A percentile compares a stretch with the other conserved stretches of the same genome.
Conservation (phyloP, 2,329 filamentous ascomycete genomes). For the Exophiala mesophila region DNA sequence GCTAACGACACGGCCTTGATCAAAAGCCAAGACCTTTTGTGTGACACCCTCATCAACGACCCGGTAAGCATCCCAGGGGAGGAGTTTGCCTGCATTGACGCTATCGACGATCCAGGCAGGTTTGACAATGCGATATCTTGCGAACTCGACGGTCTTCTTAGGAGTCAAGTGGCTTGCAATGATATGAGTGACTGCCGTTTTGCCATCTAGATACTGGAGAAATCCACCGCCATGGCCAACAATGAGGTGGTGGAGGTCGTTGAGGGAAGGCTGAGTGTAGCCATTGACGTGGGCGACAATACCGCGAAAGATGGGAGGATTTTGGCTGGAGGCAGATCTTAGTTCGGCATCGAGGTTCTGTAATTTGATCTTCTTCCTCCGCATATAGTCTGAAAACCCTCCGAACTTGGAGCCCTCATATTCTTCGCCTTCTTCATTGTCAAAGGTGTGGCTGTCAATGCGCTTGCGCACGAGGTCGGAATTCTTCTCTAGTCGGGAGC, state of each 20-base stretch:
- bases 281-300: constrained; percentile 90
- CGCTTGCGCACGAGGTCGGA: constrained; percentile 57
- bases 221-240: constrained; percentile 93
- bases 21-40: constrained; percentile 70
- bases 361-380: constrained; percentile 93
- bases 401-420: constrained; percentile 84
- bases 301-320: constrained; percentile 82
- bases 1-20: constrained; percentile 60
- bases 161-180: constrained; percentile 85
- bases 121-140: constrained; percentile 83
- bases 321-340: constrained; percentile 62
- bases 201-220: constrained; percentile 88
- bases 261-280: constrained; percentile 90
- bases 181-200: constrained; percentile 93
- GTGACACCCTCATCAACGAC: constrained; percentile 77
- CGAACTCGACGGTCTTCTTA: constrained; percentile 88
- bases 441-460: constrained; percentile 67
- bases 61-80: constrained; percentile 82
- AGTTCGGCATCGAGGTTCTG: constrained; percentile 88
- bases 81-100: constrained; percentile 68
- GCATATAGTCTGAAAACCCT: constrained; percentile 86
- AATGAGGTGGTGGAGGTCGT: constrained; percentile 80
- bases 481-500: constrained; percentile 57
- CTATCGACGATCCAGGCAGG: constrained; percentile 93
- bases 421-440: constrained; percentile 81